These are phyloP conservation scores for Pecoramyces ruminantium DNA, from an alignment of 192 early-diverging fungal species.

Conservation along the genomic window DNA sequence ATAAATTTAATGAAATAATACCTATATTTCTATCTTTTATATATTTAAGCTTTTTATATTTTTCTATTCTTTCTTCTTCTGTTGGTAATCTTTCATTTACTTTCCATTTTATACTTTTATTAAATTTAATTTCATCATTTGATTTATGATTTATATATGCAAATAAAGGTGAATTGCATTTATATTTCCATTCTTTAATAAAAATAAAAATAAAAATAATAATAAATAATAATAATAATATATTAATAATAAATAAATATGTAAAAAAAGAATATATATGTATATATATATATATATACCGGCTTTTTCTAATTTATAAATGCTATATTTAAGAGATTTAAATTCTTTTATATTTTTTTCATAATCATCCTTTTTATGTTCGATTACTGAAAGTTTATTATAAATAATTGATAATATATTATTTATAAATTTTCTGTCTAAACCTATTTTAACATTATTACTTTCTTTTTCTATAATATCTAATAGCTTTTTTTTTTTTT, in stretches of 20 bases:
- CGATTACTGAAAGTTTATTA: neutral
- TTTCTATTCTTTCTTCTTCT: neutral
- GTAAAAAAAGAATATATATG: too few species aligned
- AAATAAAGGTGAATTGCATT: neutral
- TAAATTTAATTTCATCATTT: neutral
- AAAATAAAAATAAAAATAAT: neutral
- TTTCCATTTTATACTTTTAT: neutral
- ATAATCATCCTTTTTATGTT: neutral
- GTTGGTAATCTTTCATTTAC: neutral
- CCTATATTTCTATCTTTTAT: neutral
- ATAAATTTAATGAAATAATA: too few species aligned
- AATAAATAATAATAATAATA: too few species aligned
- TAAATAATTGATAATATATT: neutral
- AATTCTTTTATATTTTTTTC: neutral
- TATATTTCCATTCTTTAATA: neutral
- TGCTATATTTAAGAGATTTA: neutral
- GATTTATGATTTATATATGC: neutral
- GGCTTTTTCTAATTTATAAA: neutral
- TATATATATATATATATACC: neutral
- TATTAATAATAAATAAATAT: too few species aligned
- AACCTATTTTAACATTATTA: neutral
- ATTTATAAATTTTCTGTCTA: neutral
- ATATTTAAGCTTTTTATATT: neutral
- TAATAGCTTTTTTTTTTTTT: neutral
- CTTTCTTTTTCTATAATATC: neutral